phyloP scores from a whole-genome alignment of 306 rosid genomes.

The Pterocarpus santalinus region DNA sequence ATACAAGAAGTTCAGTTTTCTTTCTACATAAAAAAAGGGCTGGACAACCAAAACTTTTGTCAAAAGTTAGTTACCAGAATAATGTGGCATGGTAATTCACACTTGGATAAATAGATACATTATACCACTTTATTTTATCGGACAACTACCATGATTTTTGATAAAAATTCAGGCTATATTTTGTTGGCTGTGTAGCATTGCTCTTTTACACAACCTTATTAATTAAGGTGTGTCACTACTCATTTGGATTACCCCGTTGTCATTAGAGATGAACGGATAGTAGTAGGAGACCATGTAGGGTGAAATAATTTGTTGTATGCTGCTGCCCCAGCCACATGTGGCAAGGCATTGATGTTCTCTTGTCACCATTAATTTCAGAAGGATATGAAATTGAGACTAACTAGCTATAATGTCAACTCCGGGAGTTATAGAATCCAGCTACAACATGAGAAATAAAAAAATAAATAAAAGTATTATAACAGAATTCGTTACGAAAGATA shows the following conservation, averaged over 20 bases:
- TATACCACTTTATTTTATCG: too few relatives aligned
- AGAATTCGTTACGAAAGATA: not conserved
- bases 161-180: too few relatives aligned
- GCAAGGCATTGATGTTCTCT: slow-evolving; percentile 49
- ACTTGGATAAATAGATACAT: too few relatives aligned
- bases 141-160: too few relatives aligned
- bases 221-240: not conserved
- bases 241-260: slow-evolving; percentile 36
- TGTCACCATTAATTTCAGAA: not conserved
- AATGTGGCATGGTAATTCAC: too few relatives aligned
- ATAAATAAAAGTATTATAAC: not conserved
- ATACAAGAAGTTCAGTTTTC: not conserved
- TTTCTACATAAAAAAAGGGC: too few relatives aligned
- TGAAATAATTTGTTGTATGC: slow-evolving; percentile 38
- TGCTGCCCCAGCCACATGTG: slow-evolving; percentile 41
- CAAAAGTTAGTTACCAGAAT: too few relatives aligned
- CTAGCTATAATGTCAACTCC: slow-evolving; percentile 54
- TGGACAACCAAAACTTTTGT: too few relatives aligned
- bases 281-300: slow-evolving; percentile 47
- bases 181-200: too few relatives aligned
- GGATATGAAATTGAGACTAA: slow-evolving; percentile 43
- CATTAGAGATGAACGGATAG: slow-evolving; percentile 48
- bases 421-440: slow-evolving; percentile 57
- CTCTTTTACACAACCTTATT: too few relatives aligned
- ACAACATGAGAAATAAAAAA: not conserved